Conservation (phyloP, 2,329 filamentous ascomycete species). For the Xylogone sp. region DNA sequence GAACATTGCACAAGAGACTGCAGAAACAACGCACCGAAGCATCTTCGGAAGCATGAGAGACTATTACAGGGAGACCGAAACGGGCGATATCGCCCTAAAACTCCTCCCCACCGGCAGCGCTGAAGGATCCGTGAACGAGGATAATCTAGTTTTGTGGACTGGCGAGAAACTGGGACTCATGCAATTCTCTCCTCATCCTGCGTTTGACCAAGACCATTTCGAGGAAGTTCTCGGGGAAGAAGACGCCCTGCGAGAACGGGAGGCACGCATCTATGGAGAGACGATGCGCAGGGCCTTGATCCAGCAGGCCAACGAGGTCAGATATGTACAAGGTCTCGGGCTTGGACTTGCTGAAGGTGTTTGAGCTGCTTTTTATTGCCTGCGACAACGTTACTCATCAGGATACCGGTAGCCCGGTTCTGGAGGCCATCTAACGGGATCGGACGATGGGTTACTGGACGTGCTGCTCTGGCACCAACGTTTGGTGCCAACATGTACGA, state of each 20-base stretch:
- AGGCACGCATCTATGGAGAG: slow-evolving; percentile 59
- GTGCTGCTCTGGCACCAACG: no score
- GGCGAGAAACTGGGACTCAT: slow-evolving; percentile 78
- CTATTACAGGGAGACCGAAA: slow-evolving; percentile 35
- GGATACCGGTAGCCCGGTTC: background rate
- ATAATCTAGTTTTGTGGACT: slow-evolving; percentile 82
- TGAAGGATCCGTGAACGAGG: slow-evolving; percentile 41
- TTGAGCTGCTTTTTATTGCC: background rate
- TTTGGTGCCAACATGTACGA: no score
- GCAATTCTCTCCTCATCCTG: slow-evolving; percentile 51
- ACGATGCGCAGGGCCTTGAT: slow-evolving; percentile 73
- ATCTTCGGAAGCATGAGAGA: slow-evolving; percentile 45
- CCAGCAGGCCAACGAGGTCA: slow-evolving; percentile 73
- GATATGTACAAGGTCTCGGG: slow-evolving; percentile 67
- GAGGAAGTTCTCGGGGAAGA: slow-evolving; percentile 39
- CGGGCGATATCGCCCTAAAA: slow-evolving; percentile 76
- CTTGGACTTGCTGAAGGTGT: slow-evolving; percentile 29
- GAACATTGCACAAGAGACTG: slow-evolving; percentile 52
- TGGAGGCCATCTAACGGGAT: background rate
- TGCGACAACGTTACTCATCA: background rate
- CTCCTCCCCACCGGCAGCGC: slow-evolving; percentile 49
- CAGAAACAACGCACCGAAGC: slow-evolving; percentile 39
- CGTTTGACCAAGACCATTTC: slow-evolving; percentile 49
- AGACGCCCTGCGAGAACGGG: slow-evolving; percentile 46
- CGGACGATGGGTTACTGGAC: no score